Evolutionary conservation across 106 monocot species (phyloP), one percentile per base, ranked within the genome.

Genomic region (Hemerocallis citrina): DNA sequence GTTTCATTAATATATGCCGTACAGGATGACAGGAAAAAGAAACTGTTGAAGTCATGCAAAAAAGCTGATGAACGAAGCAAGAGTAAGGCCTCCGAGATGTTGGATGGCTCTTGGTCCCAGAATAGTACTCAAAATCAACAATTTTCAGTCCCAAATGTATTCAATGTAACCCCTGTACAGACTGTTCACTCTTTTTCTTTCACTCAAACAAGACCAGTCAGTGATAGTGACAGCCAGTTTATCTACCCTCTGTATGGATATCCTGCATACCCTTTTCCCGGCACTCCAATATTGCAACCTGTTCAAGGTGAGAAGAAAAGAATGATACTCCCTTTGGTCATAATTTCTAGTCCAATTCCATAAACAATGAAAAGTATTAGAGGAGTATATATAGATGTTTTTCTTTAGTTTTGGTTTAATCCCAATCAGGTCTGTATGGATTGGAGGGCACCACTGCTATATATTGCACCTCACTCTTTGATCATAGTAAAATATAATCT

Each of bases 201-300:
- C 1, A 27, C 20, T 34, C 57, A 36, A 57, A 33, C 19, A 36
- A 57, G 57, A 2, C 23, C 23, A 57, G 35, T 36, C 8, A 10
- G 21, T 57, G 57, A 36, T 11, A 35, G 68, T 50, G 49, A 71
- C n/a, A 62, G 42, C 63, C 76, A 68, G 32, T 58, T 77, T 64
- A 58, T 77, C 65, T 62, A 85, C 19, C 60, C 75, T 44, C 77
- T 80, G 27, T 77, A 75, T 66, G 81, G 85, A 42, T 83, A 75
- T 85, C 74, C 76, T 36, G 35, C 55, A 22, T 74, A 66, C 35
- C 49, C 65, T 7, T 77, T 85, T 65, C 75, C 81, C 39, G 57
- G 57, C 13, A 55, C 77, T 22, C 49, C 79, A 34, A 13, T 71
- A 7, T 11, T 68, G 5, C 59, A 74, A 36, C 69, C 62, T 57